phyloP scores from a whole-genome alignment of 2,329 filamentous ascomycete genomes.

The Xylaria arbuscula region DNA sequence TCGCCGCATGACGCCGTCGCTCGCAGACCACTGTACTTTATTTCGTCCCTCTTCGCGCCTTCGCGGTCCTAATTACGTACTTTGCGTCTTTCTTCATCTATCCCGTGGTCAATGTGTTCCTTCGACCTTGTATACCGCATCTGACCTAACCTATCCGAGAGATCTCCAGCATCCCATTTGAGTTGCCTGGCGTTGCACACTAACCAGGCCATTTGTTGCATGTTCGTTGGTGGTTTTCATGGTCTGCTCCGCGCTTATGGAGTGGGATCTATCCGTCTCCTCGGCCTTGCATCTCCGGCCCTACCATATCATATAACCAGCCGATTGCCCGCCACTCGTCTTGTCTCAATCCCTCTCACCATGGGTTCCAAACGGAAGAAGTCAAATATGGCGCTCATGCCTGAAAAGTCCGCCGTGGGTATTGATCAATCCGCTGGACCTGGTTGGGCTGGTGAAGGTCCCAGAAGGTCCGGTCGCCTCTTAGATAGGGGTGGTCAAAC shows the following conservation, averaged over 20 bases:
- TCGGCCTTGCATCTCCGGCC: conserved; percentile 36
- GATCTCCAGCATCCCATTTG: neutral
- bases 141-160: neutral
- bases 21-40: neutral
- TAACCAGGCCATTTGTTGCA: conserved; percentile 29
- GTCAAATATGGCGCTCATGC: conserved; percentile 38
- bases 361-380: conserved; percentile 58
- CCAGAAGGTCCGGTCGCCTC: conserved; percentile 44
- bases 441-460: conserved; percentile 10
- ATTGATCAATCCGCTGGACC: conserved; percentile 14
- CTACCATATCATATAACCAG: conserved; percentile 33
- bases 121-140: neutral
- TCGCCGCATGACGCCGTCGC: conserved; percentile 20
- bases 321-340: conserved; percentile 1
- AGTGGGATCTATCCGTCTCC: conserved; percentile 25
- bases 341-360: conserved; percentile 23
- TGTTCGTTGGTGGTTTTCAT: conserved; percentile 36
- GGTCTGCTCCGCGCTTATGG: conserved; percentile 38
- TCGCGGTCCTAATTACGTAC: neutral
- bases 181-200: neutral
- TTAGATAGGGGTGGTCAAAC: conserved; percentile 31
- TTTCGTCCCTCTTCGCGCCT: neutral
- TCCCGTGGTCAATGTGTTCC: neutral
- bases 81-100: neutral
- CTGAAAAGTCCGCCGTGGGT: conserved; percentile 11